Conservation (phyloP, 2,329 filamentous ascomycete species). For the Ascochyta pisi region DNA sequence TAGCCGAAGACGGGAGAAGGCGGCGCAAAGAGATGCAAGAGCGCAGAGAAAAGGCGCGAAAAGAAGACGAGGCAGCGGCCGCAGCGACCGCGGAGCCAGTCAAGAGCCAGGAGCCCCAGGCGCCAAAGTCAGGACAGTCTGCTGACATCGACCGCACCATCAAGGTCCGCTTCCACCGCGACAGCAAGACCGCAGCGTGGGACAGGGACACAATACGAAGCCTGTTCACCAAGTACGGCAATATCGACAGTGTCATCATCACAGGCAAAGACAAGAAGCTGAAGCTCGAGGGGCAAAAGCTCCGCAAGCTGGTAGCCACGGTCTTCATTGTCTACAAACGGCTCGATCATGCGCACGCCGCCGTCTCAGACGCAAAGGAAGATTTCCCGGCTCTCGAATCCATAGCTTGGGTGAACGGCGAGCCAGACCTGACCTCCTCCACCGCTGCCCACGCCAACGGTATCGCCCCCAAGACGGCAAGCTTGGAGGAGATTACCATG, state of each 20-base stretch:
- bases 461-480: too few species aligned
- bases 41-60: constrained; percentile 60
- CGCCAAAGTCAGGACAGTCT: constrained; percentile 46
- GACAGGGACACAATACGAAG: constrained; percentile 56
- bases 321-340: constrained; percentile 64
- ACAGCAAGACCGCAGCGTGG: constrained; percentile 53
- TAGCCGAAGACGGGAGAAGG: constrained; percentile 59
- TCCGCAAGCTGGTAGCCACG: constrained; percentile 60
- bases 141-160: constrained; percentile 63
- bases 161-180: constrained; percentile 63
- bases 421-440: constrained; percentile 56
- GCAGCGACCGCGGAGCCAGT: constrained; percentile 48
- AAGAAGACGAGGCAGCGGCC: constrained; percentile 54
- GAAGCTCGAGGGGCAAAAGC: constrained; percentile 56
- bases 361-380: constrained; percentile 59
- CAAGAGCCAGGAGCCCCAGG: constrained; percentile 32
- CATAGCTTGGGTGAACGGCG: constrained; percentile 62
- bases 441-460: constrained; percentile 28
- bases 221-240: constrained; percentile 63
- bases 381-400: constrained; percentile 60
- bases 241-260: constrained; percentile 59
- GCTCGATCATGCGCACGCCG: constrained; percentile 64
- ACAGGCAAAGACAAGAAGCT: constrained; percentile 64
- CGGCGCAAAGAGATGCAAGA: constrained; percentile 63
- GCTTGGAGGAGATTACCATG: too few species aligned